phyloP scores from a whole-genome alignment of 23 red algal species.

The Chondrus crispus region DNA sequence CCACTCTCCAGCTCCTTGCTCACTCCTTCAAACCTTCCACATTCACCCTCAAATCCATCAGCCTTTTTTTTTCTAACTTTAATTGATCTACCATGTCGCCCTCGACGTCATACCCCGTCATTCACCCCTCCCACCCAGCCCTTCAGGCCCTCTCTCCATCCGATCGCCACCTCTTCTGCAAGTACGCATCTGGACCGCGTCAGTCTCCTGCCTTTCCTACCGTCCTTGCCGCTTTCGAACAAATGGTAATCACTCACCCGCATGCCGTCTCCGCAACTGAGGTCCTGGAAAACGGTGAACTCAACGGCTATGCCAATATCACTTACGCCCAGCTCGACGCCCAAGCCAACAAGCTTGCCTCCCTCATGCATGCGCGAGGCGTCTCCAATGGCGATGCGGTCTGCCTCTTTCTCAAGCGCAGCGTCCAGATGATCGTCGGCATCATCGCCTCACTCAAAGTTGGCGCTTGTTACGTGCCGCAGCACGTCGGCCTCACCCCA shows the following conservation, averaged over 20 bases:
- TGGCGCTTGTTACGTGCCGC: constrained; percentile 36
- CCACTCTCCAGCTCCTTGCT: too few relatives aligned
- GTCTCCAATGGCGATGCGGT: neutral
- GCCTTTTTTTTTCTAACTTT: too few relatives aligned
- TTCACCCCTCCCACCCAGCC: constrained; percentile 1
- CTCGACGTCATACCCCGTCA: too few relatives aligned
- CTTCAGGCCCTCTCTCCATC: neutral
- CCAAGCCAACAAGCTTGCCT: neutral
- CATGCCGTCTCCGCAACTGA: neutral
- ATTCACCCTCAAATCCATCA: too few relatives aligned
- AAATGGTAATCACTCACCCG: neutral
- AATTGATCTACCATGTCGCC: too few relatives aligned
- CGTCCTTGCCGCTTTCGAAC: neutral
- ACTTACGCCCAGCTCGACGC: neutral
- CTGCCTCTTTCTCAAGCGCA: constrained; percentile 24
- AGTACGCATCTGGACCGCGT: neutral
- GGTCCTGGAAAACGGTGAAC: neutral
- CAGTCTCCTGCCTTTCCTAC: neutral
- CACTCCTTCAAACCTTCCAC: too few relatives aligned
- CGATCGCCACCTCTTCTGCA: constrained; percentile 11
- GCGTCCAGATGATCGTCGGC: constrained; percentile 22
- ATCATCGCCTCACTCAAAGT: constrained; percentile 13
- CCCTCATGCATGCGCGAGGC: neutral
- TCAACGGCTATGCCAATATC: neutral
- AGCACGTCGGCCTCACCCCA: constrained; percentile 24